Evolutionary conservation across 2,329 filamentous ascomycete species (phyloP).

Genomic region (Talaromyces sp.): DNA sequence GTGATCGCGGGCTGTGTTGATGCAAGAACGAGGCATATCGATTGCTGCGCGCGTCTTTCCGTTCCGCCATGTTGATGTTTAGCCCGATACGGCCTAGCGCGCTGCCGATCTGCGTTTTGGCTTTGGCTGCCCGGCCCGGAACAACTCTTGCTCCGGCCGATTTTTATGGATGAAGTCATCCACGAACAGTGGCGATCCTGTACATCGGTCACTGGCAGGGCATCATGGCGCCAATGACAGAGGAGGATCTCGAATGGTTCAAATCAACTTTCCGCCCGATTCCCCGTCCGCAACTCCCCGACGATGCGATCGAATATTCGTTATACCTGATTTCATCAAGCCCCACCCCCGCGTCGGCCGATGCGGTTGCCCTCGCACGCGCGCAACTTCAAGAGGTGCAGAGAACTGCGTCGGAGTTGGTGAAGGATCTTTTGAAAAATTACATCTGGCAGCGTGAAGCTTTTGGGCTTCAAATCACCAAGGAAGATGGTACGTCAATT

Average conservation of each 20-base stretch:
- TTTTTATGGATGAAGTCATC: slow-evolving; percentile 5
- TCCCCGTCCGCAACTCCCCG: slow-evolving; percentile 60
- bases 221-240: slow-evolving; percentile 36
- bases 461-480: slow-evolving; percentile 61
- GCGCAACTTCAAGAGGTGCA: slow-evolving; percentile 65
- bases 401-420: slow-evolving; percentile 60
- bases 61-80: slow-evolving; percentile 35
- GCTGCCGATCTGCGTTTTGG: not conserved
- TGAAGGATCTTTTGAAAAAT: slow-evolving; percentile 61
- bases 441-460: slow-evolving; percentile 94
- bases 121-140: not conserved
- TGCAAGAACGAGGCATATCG: slow-evolving; percentile 5
- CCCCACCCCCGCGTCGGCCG: slow-evolving; percentile 47
- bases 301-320: slow-evolving; percentile 82
- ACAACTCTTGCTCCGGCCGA: not conserved
- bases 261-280: slow-evolving; percentile 60
- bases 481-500: slow-evolving; percentile 50
- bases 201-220: slow-evolving; percentile 2
- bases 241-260: slow-evolving; percentile 60
- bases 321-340: slow-evolving; percentile 63
- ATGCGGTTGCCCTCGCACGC: slow-evolving; percentile 48
- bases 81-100: slow-evolving; percentile 28
- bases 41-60: slow-evolving; percentile 13
- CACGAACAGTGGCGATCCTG: not conserved
- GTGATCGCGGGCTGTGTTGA: slow-evolving; percentile 14